These are phyloP conservation scores for Bipolaris bicolor DNA, from an alignment of 2,329 filamentous ascomycete species.

Conservation along the genomic window DNA sequence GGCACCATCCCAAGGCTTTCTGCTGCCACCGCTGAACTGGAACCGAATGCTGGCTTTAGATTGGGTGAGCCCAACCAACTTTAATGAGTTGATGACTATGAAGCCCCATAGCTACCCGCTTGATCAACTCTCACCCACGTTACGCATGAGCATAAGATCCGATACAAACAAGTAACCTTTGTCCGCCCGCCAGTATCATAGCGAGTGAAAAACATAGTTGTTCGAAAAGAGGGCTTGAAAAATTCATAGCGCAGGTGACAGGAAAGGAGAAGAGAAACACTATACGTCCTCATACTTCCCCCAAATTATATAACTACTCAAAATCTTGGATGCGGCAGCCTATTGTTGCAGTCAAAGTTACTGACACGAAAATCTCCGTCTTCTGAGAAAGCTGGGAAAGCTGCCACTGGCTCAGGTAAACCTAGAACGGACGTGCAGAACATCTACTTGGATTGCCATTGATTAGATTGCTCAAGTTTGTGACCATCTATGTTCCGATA, in stretches of 20 bases:
- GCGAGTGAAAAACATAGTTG: slow-evolving; percentile 21
- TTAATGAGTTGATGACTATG: slow-evolving; percentile 8
- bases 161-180: slow-evolving; percentile 19
- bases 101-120: slow-evolving; percentile 27
- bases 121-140: slow-evolving; percentile 26
- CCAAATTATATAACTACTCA: slow-evolving; percentile 22
- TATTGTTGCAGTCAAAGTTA: slow-evolving; percentile 31
- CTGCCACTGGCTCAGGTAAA: slow-evolving; percentile 28
- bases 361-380: slow-evolving; percentile 33
- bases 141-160: slow-evolving; percentile 29
- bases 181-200: slow-evolving; percentile 11
- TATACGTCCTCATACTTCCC: slow-evolving; percentile 23
- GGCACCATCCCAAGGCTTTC: slow-evolving; percentile 21
- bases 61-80: slow-evolving; percentile 23
- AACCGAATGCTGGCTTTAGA: slow-evolving; percentile 20
- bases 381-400: slow-evolving; percentile 22
- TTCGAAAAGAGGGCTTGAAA: slow-evolving; percentile 9
- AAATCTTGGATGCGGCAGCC: slow-evolving; percentile 21
- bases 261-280: slow-evolving; percentile 21
- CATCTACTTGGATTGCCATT: slow-evolving; percentile 42
- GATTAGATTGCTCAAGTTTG: slow-evolving; percentile 34
- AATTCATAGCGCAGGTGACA: slow-evolving; percentile 13
- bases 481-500: slow-evolving; percentile 30
- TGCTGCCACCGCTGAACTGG: slow-evolving; percentile 9
- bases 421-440: slow-evolving; percentile 28